Evolutionary conservation across 1,284 basidiomycete genomes (phyloP).

Genomic region (Irpex sp.): DNA sequence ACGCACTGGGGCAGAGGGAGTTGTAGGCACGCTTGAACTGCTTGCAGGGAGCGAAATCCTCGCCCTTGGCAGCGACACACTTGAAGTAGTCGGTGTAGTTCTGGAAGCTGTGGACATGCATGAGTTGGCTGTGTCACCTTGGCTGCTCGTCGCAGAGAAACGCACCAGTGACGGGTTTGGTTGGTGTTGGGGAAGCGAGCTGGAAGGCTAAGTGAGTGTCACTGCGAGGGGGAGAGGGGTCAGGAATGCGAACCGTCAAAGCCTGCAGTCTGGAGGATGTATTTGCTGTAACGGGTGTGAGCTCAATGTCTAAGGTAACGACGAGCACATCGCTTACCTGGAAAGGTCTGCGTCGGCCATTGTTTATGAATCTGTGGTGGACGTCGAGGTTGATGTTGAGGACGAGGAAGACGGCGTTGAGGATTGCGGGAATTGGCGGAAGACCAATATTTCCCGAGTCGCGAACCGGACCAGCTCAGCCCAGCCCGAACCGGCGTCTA

Average conservation of each 20-base stretch:
- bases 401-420: constrained; percentile 11
- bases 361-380: background rate
- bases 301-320: constrained; percentile 6
- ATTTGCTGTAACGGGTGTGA: constrained; percentile 54
- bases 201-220: constrained; percentile 23
- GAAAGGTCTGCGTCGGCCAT: constrained; percentile 59
- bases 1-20: constrained; percentile 97
- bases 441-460: constrained; percentile 3
- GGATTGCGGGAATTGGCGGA: constrained; percentile 20
- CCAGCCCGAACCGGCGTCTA: background rate
- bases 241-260: constrained; percentile 65
- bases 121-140: background rate
- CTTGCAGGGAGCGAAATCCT: constrained; percentile 97
- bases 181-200: constrained; percentile 96
- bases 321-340: constrained; percentile 40
- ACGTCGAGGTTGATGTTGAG: constrained; percentile 19
- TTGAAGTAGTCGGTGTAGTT: constrained; percentile 98
- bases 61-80: constrained; percentile 95
- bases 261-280: constrained; percentile 79
- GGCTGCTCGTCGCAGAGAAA: background rate
- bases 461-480: background rate
- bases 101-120: constrained; percentile 64
- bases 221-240: background rate
- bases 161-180: constrained; percentile 92
- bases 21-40: constrained; percentile 97